Base-by-base conservation (phyloP, 2,329 filamentous ascomycete species). In the Penicillium sp. region DNA sequence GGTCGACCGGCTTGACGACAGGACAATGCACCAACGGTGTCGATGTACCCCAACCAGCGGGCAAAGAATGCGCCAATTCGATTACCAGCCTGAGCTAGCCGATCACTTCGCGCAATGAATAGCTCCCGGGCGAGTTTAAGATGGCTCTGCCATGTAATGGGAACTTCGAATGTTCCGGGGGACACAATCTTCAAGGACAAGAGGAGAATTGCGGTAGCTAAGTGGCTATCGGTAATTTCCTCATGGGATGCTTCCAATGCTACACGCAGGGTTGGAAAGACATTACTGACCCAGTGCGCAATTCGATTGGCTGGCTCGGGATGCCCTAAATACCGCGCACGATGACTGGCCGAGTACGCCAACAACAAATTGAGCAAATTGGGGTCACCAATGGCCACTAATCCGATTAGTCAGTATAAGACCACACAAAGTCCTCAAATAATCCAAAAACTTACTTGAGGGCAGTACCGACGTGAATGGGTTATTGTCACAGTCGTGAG, bases 151-250 rank as follows among this genome's bases (percentile, higher is more conserved):
- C 90, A 95, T 1, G 89, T 82, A 51, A 93, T 89, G 1, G 85
- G 81, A n/a, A 90, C 86, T 51, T 89, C 89, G 67, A 94, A 93
- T 0, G 89, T 88, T 54, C 87, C 88, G 0, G 90, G 90, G 0
- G 88, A 91, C 48, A 94, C 87, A 54, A 94, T 93, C 67, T 94
- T 89, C 20, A 94, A 78, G 1, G 89, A 92, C 0, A 89, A 85
- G 44, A 95, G 82, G 88, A 94, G 92, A 59, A 95, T 92, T 7
- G 90, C 88, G 0, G 89, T 90, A 0, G 90, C 89, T 2, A 95
- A 79, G 52, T 88, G 89, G 15, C 85, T 84, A 62, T 91, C 86
- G 1, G 88, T 87, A 11, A 91, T 85, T 40, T 85, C 83, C 58
- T 83, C 79, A 37, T 80, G 78, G 0, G 82, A 80, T 51, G 86